A percentile compares a stretch with the other conserved stretches of the same genome.
phyloP scores from a whole-genome alignment of 2,329 filamentous ascomycete genomes.

The Fonsecaea pugnacius region DNA sequence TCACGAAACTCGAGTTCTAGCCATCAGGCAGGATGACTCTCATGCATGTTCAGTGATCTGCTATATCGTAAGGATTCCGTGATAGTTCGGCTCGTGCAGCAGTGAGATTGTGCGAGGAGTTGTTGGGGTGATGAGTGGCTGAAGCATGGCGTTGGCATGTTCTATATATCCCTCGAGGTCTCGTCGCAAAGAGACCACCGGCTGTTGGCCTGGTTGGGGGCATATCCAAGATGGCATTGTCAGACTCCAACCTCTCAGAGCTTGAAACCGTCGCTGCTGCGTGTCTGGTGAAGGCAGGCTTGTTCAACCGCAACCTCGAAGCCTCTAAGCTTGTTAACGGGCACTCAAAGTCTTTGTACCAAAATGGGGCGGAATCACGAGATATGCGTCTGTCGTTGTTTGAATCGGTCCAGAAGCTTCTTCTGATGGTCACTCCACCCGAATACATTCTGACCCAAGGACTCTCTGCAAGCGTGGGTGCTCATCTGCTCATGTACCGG shows the following conservation, averaged over 20 bases:
- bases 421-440: constrained; percentile 18
- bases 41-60: not conserved
- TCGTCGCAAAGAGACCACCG: not conserved
- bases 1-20: not conserved
- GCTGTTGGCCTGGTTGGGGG: not conserved
- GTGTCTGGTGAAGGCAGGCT: constrained; percentile 21
- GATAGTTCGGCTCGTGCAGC: not conserved
- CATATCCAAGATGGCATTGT: constrained; percentile 9
- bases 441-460: constrained; percentile 25
- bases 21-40: not conserved
- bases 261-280: constrained; percentile 20
- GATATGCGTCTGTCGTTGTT: constrained; percentile 15
- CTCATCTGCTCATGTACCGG: not conserved
- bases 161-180: not conserved
- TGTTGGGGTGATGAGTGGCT: not conserved
- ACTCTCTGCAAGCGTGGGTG: constrained; percentile 22
- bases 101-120: not conserved
- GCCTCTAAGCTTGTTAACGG: not conserved
- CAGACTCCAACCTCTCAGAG: constrained; percentile 4
- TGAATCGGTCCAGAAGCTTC: constrained; percentile 21
- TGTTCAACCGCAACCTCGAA: constrained; percentile 11
- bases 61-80: not conserved
- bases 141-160: not conserved
- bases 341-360: not conserved
- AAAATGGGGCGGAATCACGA: not conserved